Conservation (phyloP, 495 filamentous ascomycete species). For the Cercophora scortea region DNA sequence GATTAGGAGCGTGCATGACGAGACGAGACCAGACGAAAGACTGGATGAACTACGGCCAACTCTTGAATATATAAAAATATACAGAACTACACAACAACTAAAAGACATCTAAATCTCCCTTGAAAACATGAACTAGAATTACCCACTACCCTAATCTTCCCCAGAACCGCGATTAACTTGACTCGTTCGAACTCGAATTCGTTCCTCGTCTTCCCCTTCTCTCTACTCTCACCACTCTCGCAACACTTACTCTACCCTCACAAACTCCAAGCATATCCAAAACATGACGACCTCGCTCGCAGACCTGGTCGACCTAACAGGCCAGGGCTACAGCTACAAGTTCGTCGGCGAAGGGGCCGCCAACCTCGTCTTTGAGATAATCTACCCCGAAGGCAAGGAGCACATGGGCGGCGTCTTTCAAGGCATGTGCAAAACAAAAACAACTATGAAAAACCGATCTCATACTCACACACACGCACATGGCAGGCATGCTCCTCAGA, state of each 20-base stretch:
- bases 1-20: no score
- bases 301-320: background rate
- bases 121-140: no score
- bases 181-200: background rate
- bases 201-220: background rate
- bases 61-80: no score
- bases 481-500: constrained; percentile 52
- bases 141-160: no score
- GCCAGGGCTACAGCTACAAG: constrained; percentile 12
- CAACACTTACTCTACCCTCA: background rate
- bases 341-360: constrained; percentile 58
- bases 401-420: background rate
- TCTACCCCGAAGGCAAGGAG: constrained; percentile 9
- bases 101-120: no score
- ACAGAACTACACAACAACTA: no score
- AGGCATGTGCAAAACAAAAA: no score
- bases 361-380: constrained; percentile 56
- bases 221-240: background rate
- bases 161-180: no score
- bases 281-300: background rate
- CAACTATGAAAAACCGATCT: no score
- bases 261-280: background rate
- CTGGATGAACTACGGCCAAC: no score
- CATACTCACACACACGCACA: background rate
- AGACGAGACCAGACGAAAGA: no score